Percentiles rank a stretch among this genome's conserved stretches.
These are phyloP conservation scores for Podaxis rugospora DNA, from an alignment of 768 basidiomycete species.

Conservation along the genomic window DNA sequence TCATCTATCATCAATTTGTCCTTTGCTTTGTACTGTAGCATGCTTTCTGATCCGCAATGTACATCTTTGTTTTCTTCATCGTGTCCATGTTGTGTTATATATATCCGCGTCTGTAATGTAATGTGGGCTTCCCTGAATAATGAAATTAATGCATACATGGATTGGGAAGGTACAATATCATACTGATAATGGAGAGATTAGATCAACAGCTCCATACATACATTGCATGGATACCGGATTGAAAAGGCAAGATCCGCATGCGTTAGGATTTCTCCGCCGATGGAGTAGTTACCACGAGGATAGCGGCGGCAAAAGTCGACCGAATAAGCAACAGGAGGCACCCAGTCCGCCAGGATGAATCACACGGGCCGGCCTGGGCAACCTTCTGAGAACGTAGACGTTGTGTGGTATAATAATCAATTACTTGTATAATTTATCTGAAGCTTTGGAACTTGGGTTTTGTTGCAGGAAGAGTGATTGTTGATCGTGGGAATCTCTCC, in stretches of 20 bases:
- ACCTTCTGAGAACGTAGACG: too few relatives aligned
- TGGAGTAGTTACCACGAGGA: too few relatives aligned
- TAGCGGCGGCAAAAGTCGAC: too few relatives aligned
- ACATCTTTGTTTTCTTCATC: neutral
- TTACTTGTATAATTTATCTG: too few relatives aligned
- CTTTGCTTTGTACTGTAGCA: neutral
- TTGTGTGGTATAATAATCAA: too few relatives aligned
- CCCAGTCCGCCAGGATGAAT: too few relatives aligned
- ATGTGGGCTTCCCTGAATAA: neutral
- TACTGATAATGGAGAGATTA: neutral
- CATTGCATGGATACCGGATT: too few relatives aligned
- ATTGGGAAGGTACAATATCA: neutral
- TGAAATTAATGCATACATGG: neutral
- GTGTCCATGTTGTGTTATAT: neutral
- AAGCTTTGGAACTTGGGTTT: too few relatives aligned
- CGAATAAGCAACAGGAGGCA: too few relatives aligned
- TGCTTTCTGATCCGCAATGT: neutral
- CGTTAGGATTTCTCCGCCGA: neutral
- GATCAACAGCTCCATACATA: neutral
- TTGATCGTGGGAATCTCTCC: constrained; percentile 1
- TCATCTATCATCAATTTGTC: neutral
- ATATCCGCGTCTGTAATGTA: neutral
- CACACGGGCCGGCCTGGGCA: too few relatives aligned
- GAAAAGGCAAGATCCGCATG: neutral
- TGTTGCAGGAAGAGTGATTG: neutral